Percentiles rank a stretch among this genome's conserved stretches.
phyloP scores from a whole-genome alignment of 2,329 filamentous ascomycete species.

The Delphinella strobiligena region DNA sequence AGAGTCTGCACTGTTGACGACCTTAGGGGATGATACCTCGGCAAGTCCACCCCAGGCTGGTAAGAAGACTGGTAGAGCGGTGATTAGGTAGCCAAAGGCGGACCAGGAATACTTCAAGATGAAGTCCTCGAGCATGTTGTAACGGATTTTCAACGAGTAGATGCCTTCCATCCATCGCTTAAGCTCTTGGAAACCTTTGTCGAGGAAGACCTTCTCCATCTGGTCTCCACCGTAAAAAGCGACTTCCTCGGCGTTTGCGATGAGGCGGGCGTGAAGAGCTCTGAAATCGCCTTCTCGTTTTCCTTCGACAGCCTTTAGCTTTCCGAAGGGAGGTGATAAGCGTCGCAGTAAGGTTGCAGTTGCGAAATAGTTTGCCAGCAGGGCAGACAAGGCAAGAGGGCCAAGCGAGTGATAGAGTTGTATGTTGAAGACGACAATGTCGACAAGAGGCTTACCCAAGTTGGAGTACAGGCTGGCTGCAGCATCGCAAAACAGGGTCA shows the following conservation, averaged over 20 bases:
- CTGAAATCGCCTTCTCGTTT: constrained; percentile 92
- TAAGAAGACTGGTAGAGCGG: constrained; percentile 84
- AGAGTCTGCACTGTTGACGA: background rate
- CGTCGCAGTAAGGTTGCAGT: constrained; percentile 82
- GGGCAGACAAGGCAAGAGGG: constrained; percentile 71
- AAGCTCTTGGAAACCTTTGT: constrained; percentile 82
- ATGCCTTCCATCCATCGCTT: constrained; percentile 98
- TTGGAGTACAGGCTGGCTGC: constrained; percentile 92
- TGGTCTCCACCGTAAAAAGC: constrained; percentile 95
- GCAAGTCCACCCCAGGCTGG: constrained; percentile 85
- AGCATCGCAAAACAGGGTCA: constrained; percentile 87
- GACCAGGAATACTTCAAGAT: constrained; percentile 98
- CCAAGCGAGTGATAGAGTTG: constrained; percentile 88
- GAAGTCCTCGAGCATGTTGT: constrained; percentile 98
- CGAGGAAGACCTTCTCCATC: constrained; percentile 86
- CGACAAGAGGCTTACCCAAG: constrained; percentile 94
- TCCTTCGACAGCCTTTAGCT: constrained; percentile 90
- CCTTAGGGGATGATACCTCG: constrained; percentile 30
- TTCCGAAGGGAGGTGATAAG: constrained; percentile 89
- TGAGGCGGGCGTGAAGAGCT: constrained; percentile 76
- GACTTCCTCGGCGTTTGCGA: constrained; percentile 94
- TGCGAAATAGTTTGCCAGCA: constrained; percentile 85
- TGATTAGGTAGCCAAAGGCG: constrained; percentile 88
- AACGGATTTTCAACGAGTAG: constrained; percentile 92
- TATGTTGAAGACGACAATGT: constrained; percentile 95